These are phyloP conservation scores for Sporodiniella umbellata DNA, from an alignment of 371 early-diverging fungal species.

Conservation along the genomic window DNA sequence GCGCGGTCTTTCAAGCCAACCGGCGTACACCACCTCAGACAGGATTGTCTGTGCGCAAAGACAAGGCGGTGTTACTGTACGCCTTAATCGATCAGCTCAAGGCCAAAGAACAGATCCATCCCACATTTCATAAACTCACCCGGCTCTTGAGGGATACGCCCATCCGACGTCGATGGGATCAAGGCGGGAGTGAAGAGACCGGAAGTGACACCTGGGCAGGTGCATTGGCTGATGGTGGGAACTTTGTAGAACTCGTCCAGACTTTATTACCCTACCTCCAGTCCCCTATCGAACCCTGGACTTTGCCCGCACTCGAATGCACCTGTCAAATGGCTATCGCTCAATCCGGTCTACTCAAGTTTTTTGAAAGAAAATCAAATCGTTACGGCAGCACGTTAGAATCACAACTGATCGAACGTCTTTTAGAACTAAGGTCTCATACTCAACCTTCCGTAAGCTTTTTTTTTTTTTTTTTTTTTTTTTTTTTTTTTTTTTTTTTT, in stretches of 20 bases:
- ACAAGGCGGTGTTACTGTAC: constrained; percentile 28
- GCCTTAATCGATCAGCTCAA: constrained; percentile 37
- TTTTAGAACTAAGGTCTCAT: constrained; percentile 25
- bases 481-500: background rate
- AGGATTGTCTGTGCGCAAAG: constrained; percentile 16
- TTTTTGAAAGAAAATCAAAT: constrained; percentile 36
- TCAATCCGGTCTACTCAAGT: constrained; percentile 40
- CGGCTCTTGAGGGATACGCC: constrained; percentile 39
- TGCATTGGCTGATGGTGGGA: constrained; percentile 36
- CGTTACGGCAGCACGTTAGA: constrained; percentile 33
- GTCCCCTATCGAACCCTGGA: background rate
- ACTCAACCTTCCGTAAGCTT: constrained; percentile 31
- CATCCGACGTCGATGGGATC: constrained; percentile 40
- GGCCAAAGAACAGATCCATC: too few relatives aligned
- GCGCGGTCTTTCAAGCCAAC: constrained; percentile 14
- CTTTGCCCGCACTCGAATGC: constrained; percentile 27
- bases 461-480: background rate
- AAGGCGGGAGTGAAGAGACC: constrained; percentile 36
- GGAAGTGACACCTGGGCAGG: constrained; percentile 44
- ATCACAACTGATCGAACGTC: constrained; percentile 30
- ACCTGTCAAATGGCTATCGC: constrained; percentile 36
- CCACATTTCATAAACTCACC: constrained; percentile 34
- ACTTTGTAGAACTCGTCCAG: constrained; percentile 42
- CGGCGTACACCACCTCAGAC: background rate
- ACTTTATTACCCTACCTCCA: constrained; percentile 15